A percentile compares a stretch with the other conserved stretches of the same genome.
Conservation (phyloP, 306 rosid genomes). For the Ziziphus jujuba region DNA sequence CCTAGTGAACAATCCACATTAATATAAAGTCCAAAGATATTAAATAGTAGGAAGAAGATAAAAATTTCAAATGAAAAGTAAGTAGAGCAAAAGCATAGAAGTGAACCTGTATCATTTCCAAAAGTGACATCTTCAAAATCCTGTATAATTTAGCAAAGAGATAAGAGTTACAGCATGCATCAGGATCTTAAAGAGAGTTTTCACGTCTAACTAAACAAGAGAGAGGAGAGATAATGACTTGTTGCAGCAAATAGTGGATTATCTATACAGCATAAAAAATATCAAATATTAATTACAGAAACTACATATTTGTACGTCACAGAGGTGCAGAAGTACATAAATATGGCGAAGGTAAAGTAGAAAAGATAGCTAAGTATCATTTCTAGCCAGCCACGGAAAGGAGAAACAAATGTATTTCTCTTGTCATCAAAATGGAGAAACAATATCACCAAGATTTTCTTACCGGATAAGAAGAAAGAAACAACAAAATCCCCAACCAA, state of each 20-base stretch:
- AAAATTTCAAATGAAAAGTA: constrained; percentile 1
- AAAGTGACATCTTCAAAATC: constrained; percentile 43
- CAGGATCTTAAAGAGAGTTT: constrained; percentile 5
- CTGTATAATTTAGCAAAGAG: constrained; percentile 56
- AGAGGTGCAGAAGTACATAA: not conserved
- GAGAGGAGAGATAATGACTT: not conserved
- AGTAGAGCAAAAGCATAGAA: constrained; percentile 6
- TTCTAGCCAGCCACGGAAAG: not conserved
- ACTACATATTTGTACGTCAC: no score
- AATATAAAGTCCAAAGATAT: not conserved
- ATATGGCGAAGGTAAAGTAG: not conserved
- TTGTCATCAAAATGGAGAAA: not conserved
- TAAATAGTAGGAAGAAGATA: not conserved
- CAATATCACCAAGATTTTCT: no score
- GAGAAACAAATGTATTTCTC: not conserved
- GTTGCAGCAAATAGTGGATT: not conserved
- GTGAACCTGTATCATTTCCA: constrained; percentile 79
- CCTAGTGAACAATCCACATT: not conserved
- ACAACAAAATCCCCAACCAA: no score
- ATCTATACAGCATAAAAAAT: no score
- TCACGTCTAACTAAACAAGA: constrained; percentile 2
- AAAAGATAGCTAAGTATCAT: not conserved
- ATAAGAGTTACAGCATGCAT: constrained; percentile 30
- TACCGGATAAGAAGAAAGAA: not conserved
- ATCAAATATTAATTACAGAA: not conserved